Evolutionary conservation across 164 flowering plant species (phyloP), one percentile per base, ranked within the genome.

Genomic region (Dillenia suffruticosa): DNA sequence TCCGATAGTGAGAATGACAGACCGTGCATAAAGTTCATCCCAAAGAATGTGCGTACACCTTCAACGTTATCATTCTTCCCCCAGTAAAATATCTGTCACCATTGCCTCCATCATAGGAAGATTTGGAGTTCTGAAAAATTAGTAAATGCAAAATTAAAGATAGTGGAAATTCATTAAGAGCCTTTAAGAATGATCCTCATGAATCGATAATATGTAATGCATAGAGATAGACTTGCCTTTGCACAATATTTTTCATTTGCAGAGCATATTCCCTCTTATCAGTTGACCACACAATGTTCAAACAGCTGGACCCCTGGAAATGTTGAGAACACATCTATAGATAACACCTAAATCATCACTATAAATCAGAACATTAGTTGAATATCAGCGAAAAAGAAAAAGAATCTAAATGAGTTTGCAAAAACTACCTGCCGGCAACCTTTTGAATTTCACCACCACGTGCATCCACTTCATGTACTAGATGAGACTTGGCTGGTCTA

Each of bases 391-490:
- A 70, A 43, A 40, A 46, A 59, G 10, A 43, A 19, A 19, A 19
- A 19, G 22, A 19, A 19, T 19, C 22, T 19, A 19, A 19, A 19
- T 19, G 22, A 19, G 22, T 19, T 1, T 19, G 22, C 1, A 19
- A 19, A 19, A 19, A 44, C 51, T 82, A 94, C 98, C 88, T 86
- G 68, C 90, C 98, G 50, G 98, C 85, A 65, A 94, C 63, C 74
- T 94, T 94, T 46, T 97, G 97, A 59, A 94, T 94, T 22, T 90
- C 97, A 73, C 97, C 97, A 64, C 98, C 98, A 68, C 90, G 89
- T 46, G 98, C 98, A 82, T 93, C 98, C 49, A 94, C 98, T 79
- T 94, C 98, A 77, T 94, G 98, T 50, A 94, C 97, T 48, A 94
- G 80, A 63, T 94, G 98, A 49, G 97, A 94, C 76, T 94, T 94